Evolutionary conservation across 345 rosid species (phyloP), one percentile per base, ranked within the genome.

Genomic region (Populus ilicifolia): DNA sequence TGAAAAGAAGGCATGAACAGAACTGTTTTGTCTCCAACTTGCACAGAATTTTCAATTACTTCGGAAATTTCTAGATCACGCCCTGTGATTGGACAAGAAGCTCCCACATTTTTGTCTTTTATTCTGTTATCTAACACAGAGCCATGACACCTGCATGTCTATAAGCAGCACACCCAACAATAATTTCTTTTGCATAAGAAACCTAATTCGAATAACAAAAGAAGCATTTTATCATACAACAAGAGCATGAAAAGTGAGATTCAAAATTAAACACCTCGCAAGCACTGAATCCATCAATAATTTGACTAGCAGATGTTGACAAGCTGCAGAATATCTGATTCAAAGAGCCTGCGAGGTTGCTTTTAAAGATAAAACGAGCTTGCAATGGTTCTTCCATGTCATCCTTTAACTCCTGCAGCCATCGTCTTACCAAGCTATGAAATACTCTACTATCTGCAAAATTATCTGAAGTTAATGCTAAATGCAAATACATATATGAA

Each of bases 111-210:
- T 71, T 69, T 73, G 17, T 29, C 75, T 78, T 87, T 75, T 67
- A 61, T 77, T 64, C 62, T 79, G 48, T 75, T 82, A 56, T 77
- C 83, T 76, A 90, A 77, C 74, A 83, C 79, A 70, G 75, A 71
- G 64, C 93, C 96, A 68, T 92, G 97, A 83, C 97, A 92, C 85
- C 87, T 90, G 85, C 94, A 92, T 25, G 91, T 84, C 98, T 94
- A 81, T 75, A 79, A 77, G 62, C 63, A 83, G 74, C 16, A 82
- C 67, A 59, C 20, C 33, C 65, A 35, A 1, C 33, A 36, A 62
- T 39, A 25, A 39, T 41, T 67, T 68, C 27, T 6, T 27, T 38
- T 10, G 16, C 33, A 3, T 56, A 18, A 13, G 62, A 69, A 20
- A 1, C 11, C 9, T 27, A 54, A 52, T 39, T 20, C 10, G 16